phyloP scores from a whole-genome alignment of 768 basidiomycete species.

The Lentinula raphanica region DNA sequence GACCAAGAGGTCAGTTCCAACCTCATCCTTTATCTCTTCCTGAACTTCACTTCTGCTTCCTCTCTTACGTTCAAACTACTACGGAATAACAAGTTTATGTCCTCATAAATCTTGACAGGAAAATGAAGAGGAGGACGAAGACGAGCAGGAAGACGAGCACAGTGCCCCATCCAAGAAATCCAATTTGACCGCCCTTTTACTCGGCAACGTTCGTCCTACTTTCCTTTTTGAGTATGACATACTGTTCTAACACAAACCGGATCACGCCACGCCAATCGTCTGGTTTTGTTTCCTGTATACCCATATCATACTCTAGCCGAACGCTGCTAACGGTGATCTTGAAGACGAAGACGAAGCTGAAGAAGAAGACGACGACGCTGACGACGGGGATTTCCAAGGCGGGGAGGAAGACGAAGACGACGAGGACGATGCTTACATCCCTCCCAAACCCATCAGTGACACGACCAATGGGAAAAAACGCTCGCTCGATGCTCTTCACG shows the following conservation, averaged over 20 bases:
- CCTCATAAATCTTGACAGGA: background rate
- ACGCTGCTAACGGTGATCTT: background rate
- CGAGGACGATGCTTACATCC: background rate
- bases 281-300: background rate
- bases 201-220: conserved; percentile 3
- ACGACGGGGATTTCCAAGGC: background rate
- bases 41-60: no score
- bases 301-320: background rate
- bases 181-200: conserved; percentile 3
- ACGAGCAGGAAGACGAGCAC: background rate
- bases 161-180: background rate
- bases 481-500: background rate
- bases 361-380: background rate
- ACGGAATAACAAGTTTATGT: background rate
- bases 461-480: conserved; percentile 1
- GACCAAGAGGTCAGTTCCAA: conserved; percentile 6
- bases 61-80: background rate
- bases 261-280: background rate
- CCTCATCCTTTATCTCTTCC: background rate
- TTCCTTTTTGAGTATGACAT: background rate
- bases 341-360: background rate
- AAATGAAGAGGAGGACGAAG: background rate
- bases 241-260: background rate
- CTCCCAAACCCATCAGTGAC: background rate
- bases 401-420: background rate